phyloP scores from a whole-genome alignment of 2,329 filamentous ascomycete genomes.

The Myriangium duriaei region DNA sequence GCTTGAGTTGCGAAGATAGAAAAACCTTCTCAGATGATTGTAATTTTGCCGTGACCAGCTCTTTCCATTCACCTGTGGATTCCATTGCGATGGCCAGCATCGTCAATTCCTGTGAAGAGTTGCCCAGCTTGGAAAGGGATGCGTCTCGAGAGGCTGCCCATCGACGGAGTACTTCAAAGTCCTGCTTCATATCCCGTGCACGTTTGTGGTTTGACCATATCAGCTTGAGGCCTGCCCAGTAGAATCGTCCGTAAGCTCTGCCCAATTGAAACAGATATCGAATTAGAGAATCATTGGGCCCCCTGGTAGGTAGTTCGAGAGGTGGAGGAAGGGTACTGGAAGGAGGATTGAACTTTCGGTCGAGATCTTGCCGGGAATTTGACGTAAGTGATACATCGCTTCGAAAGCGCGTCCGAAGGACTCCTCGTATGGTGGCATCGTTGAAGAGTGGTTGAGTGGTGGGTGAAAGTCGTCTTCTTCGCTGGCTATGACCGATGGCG shows the following conservation, averaged over 20 bases:
- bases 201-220: conserved; percentile 54
- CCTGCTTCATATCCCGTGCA: conserved; percentile 14
- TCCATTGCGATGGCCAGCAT: neutral
- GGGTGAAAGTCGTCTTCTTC: too few relatives aligned
- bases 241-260: conserved; percentile 69
- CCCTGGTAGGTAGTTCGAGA: conserved; percentile 49
- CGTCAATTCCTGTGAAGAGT: neutral
- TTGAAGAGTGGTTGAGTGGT: too few relatives aligned
- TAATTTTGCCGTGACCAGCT: conserved; percentile 28
- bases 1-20: neutral
- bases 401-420: too few relatives aligned
- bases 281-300: conserved; percentile 33
- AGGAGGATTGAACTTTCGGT: conserved; percentile 53
- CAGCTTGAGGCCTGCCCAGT: conserved; percentile 70
- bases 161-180: neutral
- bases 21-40: neutral
- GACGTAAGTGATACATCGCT: too few relatives aligned
- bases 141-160: neutral
- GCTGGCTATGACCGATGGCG: too few relatives aligned
- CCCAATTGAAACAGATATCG: conserved; percentile 51
- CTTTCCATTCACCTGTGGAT: conserved; percentile 20
- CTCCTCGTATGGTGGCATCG: too few relatives aligned
- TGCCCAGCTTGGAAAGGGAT: neutral
- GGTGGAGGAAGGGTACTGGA: conserved; percentile 58
- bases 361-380: too few relatives aligned